These are phyloP conservation scores for Penicillium canariense DNA, from an alignment of 495 filamentous ascomycete genomes.

Conservation along the genomic window DNA sequence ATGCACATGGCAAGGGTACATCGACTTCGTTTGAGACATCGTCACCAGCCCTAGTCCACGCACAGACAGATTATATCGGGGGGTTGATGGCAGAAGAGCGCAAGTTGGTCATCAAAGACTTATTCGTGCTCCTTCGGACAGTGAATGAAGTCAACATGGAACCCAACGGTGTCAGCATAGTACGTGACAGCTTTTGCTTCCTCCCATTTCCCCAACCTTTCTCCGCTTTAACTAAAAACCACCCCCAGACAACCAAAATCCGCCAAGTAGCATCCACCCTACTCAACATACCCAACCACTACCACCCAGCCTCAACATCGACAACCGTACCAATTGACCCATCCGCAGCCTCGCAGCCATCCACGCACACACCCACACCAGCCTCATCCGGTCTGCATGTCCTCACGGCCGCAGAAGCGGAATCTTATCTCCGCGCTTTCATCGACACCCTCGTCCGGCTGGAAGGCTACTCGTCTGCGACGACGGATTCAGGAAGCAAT, in stretches of 20 bases:
- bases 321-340: constrained; percentile 8
- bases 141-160: constrained; percentile 81
- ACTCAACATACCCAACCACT: constrained; percentile 54
- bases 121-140: constrained; percentile 64
- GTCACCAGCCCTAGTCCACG: constrained; percentile 23
- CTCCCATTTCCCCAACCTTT: background rate
- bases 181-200: constrained; percentile 30
- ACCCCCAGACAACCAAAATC: constrained; percentile 61
- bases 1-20: background rate
- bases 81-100: constrained; percentile 63
- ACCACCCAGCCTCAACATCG: constrained; percentile 13
- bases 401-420: constrained; percentile 46
- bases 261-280: constrained; percentile 74
- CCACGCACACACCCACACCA: constrained; percentile 10
- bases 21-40: background rate
- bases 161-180: constrained; percentile 71
- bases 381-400: constrained; percentile 29
- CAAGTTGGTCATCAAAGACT: constrained; percentile 70
- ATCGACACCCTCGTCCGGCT: constrained; percentile 68
- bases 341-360: constrained; percentile 1
- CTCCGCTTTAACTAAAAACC: constrained; percentile 3
- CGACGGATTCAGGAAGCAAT: constrained; percentile 11
- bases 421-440: constrained; percentile 65
- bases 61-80: constrained; percentile 47
- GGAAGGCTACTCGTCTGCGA: constrained; percentile 42